A percentile compares a stretch with the other conserved stretches of the same genome.
phyloP scores from a whole-genome alignment of 1,139 yeast species.

The Petasospora rhodanensis region DNA sequence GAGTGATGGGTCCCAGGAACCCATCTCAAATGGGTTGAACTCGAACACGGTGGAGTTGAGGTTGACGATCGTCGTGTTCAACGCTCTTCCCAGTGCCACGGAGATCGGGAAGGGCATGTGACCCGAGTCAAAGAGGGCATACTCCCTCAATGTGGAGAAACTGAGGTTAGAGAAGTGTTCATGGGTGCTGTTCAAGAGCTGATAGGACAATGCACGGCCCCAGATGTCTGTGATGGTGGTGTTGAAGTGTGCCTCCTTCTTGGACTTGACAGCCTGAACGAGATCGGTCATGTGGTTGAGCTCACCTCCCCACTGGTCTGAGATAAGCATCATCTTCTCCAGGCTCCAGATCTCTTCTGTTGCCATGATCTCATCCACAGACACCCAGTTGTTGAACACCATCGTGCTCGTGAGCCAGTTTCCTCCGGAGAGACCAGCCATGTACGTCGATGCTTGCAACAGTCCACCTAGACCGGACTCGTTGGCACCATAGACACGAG shows the following conservation, averaged over 20 bases:
- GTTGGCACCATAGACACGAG: conserved; percentile 56
- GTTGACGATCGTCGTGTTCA: conserved; percentile 51
- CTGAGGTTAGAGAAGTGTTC: conserved; percentile 61
- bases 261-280: conserved; percentile 48
- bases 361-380: conserved; percentile 55
- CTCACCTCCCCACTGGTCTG: conserved; percentile 70
- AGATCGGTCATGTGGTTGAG: conserved; percentile 51
- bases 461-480: conserved; percentile 74
- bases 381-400: conserved; percentile 77
- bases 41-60: conserved; percentile 74
- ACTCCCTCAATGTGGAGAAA: conserved; percentile 57
- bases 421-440: conserved; percentile 84
- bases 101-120: conserved; percentile 83
- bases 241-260: conserved; percentile 73
- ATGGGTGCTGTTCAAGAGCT: conserved; percentile 55
- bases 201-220: conserved; percentile 84
- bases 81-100: conserved; percentile 74
- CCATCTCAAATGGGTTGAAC: conserved; percentile 77
- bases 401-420: conserved; percentile 80
- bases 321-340: conserved; percentile 39
- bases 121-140: conserved; percentile 49
- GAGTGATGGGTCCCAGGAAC: conserved; percentile 83
- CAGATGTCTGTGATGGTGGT: conserved; percentile 83
- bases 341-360: conserved; percentile 65
- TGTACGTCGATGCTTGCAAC: conserved; percentile 65